Conservation (phyloP, 345 rosid species). For the Hypericum perforatum region DNA sequence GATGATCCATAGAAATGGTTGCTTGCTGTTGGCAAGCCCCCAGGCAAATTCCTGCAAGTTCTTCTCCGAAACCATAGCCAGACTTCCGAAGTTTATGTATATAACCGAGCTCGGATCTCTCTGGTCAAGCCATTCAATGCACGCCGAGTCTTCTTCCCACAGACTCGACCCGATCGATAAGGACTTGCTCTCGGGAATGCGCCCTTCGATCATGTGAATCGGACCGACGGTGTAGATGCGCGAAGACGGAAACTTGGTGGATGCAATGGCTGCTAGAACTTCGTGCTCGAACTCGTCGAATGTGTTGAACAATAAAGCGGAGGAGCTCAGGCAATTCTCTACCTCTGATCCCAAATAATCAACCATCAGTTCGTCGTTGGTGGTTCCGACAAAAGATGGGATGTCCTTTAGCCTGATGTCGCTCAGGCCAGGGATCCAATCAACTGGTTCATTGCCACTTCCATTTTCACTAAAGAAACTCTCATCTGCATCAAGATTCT, state of each 20-base stretch:
- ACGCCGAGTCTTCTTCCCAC: constrained; percentile 26
- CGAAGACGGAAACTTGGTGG: constrained; percentile 10
- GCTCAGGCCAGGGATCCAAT: constrained; percentile 35
- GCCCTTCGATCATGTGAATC: constrained; percentile 21
- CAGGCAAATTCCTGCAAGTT: constrained; percentile 29
- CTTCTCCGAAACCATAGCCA: constrained; percentile 10
- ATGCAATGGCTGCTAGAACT: constrained; percentile 17
- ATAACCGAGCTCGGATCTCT: constrained; percentile 13
- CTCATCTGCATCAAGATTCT: constrained; percentile 18
- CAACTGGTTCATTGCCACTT: constrained; percentile 18
- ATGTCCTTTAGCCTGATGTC: constrained; percentile 28
- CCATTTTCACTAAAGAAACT: constrained; percentile 16
- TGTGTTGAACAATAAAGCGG: constrained; percentile 31
- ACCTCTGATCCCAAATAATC: constrained; percentile 10
- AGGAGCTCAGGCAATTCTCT: constrained; percentile 17
- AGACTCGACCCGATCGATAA: constrained; percentile 16
- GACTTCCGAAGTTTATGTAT: constrained; percentile 20
- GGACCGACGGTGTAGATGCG: constrained; percentile 26
- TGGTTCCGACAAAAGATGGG: constrained; percentile 24
- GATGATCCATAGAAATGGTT: constrained; percentile 28
- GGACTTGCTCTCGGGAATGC: constrained; percentile 5
- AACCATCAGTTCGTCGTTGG: constrained; percentile 25
- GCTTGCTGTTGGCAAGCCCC: constrained; percentile 29
- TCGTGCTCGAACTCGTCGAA: constrained; percentile 29
- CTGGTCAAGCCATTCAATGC: constrained; percentile 20